Conservation (phyloP, 345 rosid genomes). For the Mallotus nudiflorus region DNA sequence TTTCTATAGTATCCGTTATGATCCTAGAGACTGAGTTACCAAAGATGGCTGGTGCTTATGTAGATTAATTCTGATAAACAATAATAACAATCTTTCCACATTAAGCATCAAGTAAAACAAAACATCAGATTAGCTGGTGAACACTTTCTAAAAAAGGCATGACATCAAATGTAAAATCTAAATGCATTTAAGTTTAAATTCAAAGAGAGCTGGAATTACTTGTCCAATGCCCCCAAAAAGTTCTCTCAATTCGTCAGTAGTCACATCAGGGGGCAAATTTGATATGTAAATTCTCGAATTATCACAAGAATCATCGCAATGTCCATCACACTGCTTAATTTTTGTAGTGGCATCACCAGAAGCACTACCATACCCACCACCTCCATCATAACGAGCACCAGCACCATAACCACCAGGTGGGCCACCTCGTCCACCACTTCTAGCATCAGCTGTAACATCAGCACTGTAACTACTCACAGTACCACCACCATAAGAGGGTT, state of each 20-base stretch:
- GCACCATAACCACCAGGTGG: constrained; percentile 40
- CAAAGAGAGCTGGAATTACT: constrained; percentile 51
- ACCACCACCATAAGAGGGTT: constrained; percentile 86
- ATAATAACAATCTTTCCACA: neutral
- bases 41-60: neutral
- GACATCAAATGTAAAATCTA: neutral
- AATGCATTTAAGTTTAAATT: constrained; percentile 6
- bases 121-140: neutral
- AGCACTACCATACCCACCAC: constrained; percentile 45
- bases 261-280: constrained; percentile 93
- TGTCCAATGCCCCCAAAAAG: constrained; percentile 99
- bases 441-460: constrained; percentile 52
- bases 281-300: constrained; percentile 94
- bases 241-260: constrained; percentile 76
- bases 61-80: neutral
- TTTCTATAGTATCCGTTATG: too few species aligned
- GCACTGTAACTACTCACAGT: constrained; percentile 60
- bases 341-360: constrained; percentile 46
- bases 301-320: constrained; percentile 83
- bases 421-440: constrained; percentile 57
- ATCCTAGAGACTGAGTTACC: too few species aligned
- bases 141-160: too few species aligned
- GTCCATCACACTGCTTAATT: constrained; percentile 85
- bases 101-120: too few species aligned
- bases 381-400: constrained; percentile 58